Evolutionary conservation across 805 yeast species (phyloP), one percentile per base, ranked within the genome.

Genomic region (Ogataea glucozyma): DNA sequence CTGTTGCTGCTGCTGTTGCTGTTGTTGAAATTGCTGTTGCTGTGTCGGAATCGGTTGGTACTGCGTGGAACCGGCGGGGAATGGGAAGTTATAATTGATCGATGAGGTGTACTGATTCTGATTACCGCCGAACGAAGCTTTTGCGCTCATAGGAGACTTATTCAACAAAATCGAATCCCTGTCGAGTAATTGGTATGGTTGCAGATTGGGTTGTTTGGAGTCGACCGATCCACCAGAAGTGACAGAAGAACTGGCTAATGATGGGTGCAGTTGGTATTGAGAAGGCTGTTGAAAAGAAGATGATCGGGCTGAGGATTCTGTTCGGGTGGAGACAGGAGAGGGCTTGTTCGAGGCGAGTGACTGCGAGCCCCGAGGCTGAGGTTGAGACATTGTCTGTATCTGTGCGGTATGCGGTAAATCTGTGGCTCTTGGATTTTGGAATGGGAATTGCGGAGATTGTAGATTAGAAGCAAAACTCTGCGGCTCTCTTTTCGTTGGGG

Each of bases 1-100:
- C 10, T 16, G 14, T 13, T 13, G 30, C 26, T 45, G 50, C 43
- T 46, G 57, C 31, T 39, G 49, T n/a, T 37, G 55, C 32, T 45
- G 54, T 16, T 38, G 44, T 17, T 36, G 43, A 14, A 44, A 49
- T 18, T 34, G 44, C 24, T 42, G 49, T 22, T 48, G 51, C 14
- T 31, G 37, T 16, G 19, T 6, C 13, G n/a, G 13, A 13, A 16
- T 7, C 29, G 6, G 29, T 7, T 6, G 6, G 47, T 12, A 38
- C 24, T 26, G 37, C 43, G 7, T 44, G 43, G 10, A 36, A 31
- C 14, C 43, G 44, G 23, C 31, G 23, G 26, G 23, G 35, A 38
- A 13, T 24, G 21, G 41, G 35, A 19, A 17, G 37, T 32, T 20
- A 10, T 30, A 14, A 22, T 14, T 20, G 16, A 31, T 13, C 12